Evolutionary conservation across 1,284 basidiomycete genomes (phyloP).

Genomic region (Leccinum pachyderme): DNA sequence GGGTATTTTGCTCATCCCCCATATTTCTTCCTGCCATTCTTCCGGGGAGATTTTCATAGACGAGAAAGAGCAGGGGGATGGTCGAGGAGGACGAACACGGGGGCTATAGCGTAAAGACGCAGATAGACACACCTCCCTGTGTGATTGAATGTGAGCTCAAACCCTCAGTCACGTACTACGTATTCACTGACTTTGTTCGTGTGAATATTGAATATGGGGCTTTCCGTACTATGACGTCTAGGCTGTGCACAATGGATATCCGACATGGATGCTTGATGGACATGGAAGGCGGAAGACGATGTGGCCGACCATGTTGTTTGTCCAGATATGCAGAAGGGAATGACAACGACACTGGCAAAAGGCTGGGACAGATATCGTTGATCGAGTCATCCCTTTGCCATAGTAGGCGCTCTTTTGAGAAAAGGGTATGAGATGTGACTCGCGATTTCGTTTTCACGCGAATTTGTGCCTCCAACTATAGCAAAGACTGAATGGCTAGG

Average conservation of each 20-base stretch:
- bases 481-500: conserved; percentile 3
- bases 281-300: conserved; percentile 54
- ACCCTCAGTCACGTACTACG: conserved; percentile 3
- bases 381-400: conserved; percentile 39
- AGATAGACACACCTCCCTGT: conserved; percentile 33
- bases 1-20: conserved; percentile 37
- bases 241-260: conserved; percentile 42
- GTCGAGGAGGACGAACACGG: conserved; percentile 50
- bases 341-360: conserved; percentile 46
- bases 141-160: conserved; percentile 30
- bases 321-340: conserved; percentile 49
- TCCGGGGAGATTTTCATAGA: conserved; percentile 54
- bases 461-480: conserved; percentile 53
- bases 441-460: conserved; percentile 41
- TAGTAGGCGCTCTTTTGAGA: conserved; percentile 36
- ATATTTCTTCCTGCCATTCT: conserved; percentile 57
- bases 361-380: conserved; percentile 38
- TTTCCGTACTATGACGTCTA: conserved; percentile 45
- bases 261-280: conserved; percentile 31
- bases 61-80: conserved; percentile 45
- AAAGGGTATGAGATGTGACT: conserved; percentile 35
- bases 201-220: conserved; percentile 35
- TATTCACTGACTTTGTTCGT: conserved; percentile 21
- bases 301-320: conserved; percentile 17
- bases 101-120: conserved; percentile 46